phyloP scores from a whole-genome alignment of 2,329 filamentous ascomycete species.

The Talaromyces atroroseus region DNA sequence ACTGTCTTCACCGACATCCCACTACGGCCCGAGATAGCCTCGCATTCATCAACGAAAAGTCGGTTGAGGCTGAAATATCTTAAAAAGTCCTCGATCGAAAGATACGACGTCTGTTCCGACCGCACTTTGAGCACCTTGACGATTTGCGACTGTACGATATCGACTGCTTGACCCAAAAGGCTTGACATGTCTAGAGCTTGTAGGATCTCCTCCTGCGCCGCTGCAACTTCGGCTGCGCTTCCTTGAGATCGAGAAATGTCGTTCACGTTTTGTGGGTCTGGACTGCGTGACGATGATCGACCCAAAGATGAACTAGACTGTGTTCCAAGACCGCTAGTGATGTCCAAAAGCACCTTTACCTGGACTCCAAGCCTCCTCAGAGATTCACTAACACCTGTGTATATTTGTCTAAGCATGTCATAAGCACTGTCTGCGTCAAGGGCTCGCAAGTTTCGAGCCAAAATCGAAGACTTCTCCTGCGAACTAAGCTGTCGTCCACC shows the following conservation, averaged over 20 bases:
- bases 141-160: conserved; percentile 60
- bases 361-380: conserved; percentile 80
- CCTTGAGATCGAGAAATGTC: conserved; percentile 28
- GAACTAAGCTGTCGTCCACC: conserved; percentile 64
- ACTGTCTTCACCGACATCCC: conserved; percentile 56
- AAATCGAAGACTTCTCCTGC: conserved; percentile 81
- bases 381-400: conserved; percentile 81
- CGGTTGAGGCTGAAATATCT: conserved; percentile 59
- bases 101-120: conserved; percentile 53
- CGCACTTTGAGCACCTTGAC: conserved; percentile 60
- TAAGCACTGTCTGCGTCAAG: conserved; percentile 82
- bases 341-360: conserved; percentile 89
- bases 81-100: conserved; percentile 54
- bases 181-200: conserved; percentile 62
- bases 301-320: conserved; percentile 26
- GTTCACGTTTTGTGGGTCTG: conserved; percentile 40
- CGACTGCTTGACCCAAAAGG: conserved; percentile 60
- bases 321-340: conserved; percentile 60
- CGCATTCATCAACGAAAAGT: conserved; percentile 62
- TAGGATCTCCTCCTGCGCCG: conserved; percentile 54
- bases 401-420: conserved; percentile 72
- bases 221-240: conserved; percentile 21
- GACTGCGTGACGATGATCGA: conserved; percentile 47
- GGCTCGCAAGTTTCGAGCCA: conserved; percentile 81
- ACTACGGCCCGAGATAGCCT: conserved; percentile 59